Evolutionary conservation across 345 rosid genomes (phyloP).

Genomic region (Melaleuca alternifolia): DNA sequence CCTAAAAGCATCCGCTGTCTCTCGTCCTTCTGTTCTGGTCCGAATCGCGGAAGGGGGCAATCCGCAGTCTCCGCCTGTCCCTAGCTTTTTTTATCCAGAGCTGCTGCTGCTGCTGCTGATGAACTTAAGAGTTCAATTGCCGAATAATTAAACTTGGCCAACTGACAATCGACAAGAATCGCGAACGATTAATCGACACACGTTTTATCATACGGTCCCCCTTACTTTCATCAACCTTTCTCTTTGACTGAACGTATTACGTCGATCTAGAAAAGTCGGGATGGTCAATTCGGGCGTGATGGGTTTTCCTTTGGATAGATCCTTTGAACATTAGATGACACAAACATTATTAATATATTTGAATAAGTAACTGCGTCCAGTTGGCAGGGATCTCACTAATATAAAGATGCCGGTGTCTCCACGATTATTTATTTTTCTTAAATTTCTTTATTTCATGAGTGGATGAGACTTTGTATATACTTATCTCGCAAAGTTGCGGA

Average conservation of each 20-base stretch:
- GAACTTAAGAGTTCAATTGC: not conserved
- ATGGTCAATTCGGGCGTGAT: not conserved
- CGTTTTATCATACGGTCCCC: not conserved
- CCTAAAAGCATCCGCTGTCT: not conserved
- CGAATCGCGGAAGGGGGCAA: not conserved
- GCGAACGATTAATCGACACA: not conserved
- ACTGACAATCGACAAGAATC: not conserved
- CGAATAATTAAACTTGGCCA: not conserved
- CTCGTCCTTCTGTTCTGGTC: not conserved
- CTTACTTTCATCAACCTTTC: not conserved
- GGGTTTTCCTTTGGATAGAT: not conserved
- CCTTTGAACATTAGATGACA: rapidly evolving
- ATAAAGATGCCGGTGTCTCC: not conserved
- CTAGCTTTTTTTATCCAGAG: not conserved
- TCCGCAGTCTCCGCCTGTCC: not conserved
- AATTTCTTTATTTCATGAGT: not conserved
- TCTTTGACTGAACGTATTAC: not conserved
- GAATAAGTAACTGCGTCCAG: rapidly evolving
- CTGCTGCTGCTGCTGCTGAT: no score
- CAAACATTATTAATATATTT: not conserved
- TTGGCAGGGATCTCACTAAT: rapidly evolving
- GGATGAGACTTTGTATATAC: not conserved
- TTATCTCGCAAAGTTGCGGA: not conserved
- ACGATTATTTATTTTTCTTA: not conserved
- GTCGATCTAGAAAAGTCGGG: not conserved